Evolutionary conservation across 140 eudicot genomes (phyloP).

Genomic region (Bidens hawaiensis): DNA sequence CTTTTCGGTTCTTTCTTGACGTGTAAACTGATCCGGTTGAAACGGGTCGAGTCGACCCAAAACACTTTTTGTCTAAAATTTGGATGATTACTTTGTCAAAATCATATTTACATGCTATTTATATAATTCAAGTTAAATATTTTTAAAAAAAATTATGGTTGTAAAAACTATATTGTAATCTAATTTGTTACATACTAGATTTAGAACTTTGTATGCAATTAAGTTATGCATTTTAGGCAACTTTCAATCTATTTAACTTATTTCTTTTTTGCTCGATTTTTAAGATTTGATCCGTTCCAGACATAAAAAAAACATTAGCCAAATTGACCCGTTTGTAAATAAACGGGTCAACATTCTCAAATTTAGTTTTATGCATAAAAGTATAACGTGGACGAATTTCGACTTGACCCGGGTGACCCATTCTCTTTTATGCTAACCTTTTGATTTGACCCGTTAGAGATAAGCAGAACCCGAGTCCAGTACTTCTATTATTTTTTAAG

Average conservation of each 20-base stretch:
- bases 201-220: neutral
- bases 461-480: neutral
- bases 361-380: neutral
- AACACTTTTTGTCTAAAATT: neutral
- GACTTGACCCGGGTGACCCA: neutral
- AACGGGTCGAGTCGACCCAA: constrained; percentile 3
- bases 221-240: neutral
- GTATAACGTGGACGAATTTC: neutral
- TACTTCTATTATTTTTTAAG: neutral
- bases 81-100: neutral
- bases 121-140: neutral
- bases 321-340: neutral
- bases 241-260: neutral
- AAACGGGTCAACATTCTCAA: neutral
- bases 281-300: neutral
- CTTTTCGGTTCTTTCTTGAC: constrained; percentile 4
- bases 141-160: neutral
- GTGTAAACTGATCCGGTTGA: neutral
- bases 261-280: neutral
- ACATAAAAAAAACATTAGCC: neutral
- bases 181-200: neutral
- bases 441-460: neutral
- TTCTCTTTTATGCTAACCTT: neutral
- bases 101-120: neutral
- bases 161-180: neutral